These are phyloP conservation scores for Puccinia triticina DNA, from an alignment of 1,284 basidiomycete genomes.

Conservation along the genomic window DNA sequence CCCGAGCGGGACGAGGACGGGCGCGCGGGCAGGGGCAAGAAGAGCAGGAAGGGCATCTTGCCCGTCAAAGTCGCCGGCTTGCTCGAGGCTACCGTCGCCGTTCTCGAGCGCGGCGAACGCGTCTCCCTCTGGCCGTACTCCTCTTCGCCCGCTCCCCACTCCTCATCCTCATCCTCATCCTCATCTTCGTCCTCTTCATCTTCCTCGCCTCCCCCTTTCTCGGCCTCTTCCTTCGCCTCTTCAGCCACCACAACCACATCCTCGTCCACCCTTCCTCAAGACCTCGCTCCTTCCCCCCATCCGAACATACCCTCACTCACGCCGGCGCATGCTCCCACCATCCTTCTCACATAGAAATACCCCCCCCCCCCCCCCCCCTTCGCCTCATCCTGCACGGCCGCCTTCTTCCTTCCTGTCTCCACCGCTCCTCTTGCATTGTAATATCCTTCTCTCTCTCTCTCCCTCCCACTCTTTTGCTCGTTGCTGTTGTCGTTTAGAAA, in stretches of 20 bases:
- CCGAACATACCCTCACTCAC: background rate
- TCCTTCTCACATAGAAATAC: background rate
- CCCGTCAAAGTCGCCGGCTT: constrained; percentile 25
- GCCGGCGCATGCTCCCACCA: background rate
- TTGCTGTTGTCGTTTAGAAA: background rate
- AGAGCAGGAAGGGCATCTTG: constrained; percentile 1
- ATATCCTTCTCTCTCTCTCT: background rate
- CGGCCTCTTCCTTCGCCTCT: background rate
- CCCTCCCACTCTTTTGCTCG: background rate
- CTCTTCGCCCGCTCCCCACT: background rate
- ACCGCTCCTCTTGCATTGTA: background rate
- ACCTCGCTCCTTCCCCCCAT: background rate
- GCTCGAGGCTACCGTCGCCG: constrained; percentile 41
- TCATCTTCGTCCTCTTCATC: background rate
- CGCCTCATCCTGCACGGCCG: background rate
- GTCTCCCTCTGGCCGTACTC: constrained; percentile 30
- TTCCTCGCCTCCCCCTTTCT: background rate
- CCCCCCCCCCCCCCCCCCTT: too few relatives aligned
- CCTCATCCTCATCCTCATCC: background rate
- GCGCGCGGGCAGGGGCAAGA: background rate
- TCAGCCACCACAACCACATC: background rate
- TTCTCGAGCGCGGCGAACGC: constrained; percentile 41
- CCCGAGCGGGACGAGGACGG: too few relatives aligned
- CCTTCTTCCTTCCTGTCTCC: background rate
- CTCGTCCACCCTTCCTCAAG: background rate